Evolutionary conservation across 1,139 yeast species (phyloP).

Genomic region (Saccharomyces hybrid): DNA sequence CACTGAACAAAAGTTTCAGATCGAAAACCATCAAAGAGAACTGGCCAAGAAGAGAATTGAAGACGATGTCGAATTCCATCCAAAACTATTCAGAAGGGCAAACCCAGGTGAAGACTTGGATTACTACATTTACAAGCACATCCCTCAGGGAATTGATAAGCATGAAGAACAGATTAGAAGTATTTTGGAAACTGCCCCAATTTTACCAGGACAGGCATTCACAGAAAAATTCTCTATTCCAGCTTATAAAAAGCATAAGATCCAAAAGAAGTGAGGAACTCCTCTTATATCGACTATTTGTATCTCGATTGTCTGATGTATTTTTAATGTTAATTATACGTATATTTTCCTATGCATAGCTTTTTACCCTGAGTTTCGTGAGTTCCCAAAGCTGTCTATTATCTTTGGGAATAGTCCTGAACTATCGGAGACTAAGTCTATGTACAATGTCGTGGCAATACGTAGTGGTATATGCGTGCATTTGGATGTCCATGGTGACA

Average conservation of each 20-base stretch:
- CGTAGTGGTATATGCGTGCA: background rate
- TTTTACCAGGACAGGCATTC: conserved; percentile 68
- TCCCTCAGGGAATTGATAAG: conserved; percentile 36
- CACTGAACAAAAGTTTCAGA: no score
- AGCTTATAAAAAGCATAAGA: conserved; percentile 47
- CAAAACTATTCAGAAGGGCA: no score
- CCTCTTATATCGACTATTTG: no score
- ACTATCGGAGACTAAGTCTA: background rate
- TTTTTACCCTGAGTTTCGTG: background rate
- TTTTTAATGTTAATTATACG: no score
- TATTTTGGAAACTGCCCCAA: conserved; percentile 59
- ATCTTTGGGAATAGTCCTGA: background rate
- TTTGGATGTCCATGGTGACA: background rate
- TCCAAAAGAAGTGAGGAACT: conserved; percentile 11
- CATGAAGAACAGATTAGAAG: conserved; percentile 47
- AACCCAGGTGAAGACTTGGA: no score
- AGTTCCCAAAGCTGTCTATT: background rate
- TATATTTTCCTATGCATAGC: no score
- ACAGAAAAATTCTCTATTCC: conserved; percentile 60
- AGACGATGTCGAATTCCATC: no score
- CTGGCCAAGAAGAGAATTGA: no score
- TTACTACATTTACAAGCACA: no score
- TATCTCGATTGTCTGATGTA: no score
- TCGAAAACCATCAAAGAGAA: no score
- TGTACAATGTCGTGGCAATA: background rate